phyloP scores from a whole-genome alignment of 331 rosid species.

The Cydonia oblonga region DNA sequence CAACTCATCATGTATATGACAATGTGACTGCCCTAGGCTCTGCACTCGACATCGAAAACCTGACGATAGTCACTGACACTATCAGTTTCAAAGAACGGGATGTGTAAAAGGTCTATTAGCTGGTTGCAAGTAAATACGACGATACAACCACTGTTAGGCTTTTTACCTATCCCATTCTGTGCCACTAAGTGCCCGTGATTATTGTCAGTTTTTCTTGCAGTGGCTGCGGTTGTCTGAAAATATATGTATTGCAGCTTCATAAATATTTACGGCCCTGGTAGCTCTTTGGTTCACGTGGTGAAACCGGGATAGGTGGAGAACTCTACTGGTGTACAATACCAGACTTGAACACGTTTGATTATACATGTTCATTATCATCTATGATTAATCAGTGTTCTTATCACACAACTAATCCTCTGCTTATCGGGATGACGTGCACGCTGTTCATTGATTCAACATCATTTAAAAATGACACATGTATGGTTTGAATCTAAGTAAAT shows the following conservation, averaged over 20 bases:
- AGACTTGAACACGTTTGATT: background rate
- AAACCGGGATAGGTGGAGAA: background rate
- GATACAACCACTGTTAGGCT: background rate
- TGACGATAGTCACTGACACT: background rate
- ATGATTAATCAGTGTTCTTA: background rate
- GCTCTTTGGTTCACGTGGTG: background rate
- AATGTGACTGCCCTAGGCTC: background rate
- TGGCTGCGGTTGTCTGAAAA: background rate
- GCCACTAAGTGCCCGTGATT: background rate
- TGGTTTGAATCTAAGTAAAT: background rate
- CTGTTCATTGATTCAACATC: background rate
- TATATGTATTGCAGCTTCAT: no score
- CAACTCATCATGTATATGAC: background rate
- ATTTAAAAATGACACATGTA: constrained; percentile 1
- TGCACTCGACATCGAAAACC: background rate
- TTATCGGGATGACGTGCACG: background rate
- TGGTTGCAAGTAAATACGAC: background rate
- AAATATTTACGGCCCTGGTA: background rate
- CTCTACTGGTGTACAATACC: background rate
- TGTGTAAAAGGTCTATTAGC: background rate
- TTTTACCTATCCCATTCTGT: background rate
- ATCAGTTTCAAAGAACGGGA: background rate
- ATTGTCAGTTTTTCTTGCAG: background rate
- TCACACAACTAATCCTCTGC: background rate
- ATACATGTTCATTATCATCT: background rate